A percentile compares a stretch with the other conserved stretches of the same genome.
Evolutionary conservation across 768 basidiomycete species (phyloP).

Genomic region (Plicaturopsis crispa): DNA sequence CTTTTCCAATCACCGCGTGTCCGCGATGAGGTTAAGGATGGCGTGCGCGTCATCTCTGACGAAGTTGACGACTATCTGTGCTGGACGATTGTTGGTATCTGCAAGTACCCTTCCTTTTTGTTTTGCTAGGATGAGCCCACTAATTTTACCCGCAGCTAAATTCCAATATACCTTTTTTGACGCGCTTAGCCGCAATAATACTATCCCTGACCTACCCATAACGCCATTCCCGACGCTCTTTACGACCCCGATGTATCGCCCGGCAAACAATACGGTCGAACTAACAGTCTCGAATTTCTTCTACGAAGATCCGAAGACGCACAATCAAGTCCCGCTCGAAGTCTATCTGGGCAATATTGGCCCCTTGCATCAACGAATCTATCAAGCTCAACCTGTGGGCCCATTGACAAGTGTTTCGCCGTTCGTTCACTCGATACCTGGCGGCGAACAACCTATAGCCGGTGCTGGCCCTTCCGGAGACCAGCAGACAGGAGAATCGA

Average conservation of each 20-base stretch:
- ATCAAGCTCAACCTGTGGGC: conserved; percentile 64
- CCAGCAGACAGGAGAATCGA: conserved; percentile 10
- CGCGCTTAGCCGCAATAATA: conserved; percentile 73
- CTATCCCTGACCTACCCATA: conserved; percentile 71
- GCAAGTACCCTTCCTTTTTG: conserved; percentile 37
- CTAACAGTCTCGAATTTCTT: conserved; percentile 86
- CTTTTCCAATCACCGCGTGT: conserved; percentile 75
- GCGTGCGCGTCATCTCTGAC: conserved; percentile 66
- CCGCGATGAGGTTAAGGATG: conserved; percentile 78
- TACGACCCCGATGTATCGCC: conserved; percentile 69
- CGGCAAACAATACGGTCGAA: conserved; percentile 67
- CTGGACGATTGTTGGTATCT: conserved; percentile 95
- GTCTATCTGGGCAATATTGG: conserved; percentile 89
- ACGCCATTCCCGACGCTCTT: conserved; percentile 88
- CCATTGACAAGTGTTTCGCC: conserved; percentile 57
- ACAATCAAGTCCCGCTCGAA: conserved; percentile 64
- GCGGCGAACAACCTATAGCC: no score
- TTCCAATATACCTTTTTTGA: conserved; percentile 95
- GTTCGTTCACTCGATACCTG: conserved; percentile 42
- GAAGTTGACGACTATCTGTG: conserved; percentile 93
- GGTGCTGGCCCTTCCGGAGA: conserved; percentile 13
- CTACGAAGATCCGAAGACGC: conserved; percentile 64
- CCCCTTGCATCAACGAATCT: conserved; percentile 72
- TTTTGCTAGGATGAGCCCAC: conserved; percentile 7
- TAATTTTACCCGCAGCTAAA: conserved; percentile 50